Conservation (phyloP, 2,329 filamentous ascomycete species). For the Hypoxylon sp. region DNA sequence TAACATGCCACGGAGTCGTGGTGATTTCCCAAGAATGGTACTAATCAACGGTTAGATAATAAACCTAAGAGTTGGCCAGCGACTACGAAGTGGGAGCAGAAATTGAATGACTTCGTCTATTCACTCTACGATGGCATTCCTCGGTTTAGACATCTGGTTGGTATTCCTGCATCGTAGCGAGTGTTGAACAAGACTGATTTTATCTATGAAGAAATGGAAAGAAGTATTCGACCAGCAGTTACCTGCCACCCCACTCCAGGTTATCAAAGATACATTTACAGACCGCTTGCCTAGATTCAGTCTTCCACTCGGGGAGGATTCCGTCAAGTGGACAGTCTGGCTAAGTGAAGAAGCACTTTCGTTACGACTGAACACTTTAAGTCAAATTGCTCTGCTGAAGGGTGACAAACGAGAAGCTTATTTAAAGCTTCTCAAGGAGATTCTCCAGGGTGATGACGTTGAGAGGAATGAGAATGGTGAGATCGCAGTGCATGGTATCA, state of each 20-base stretch:
- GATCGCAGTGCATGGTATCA: slow-evolving; percentile 73
- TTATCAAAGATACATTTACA: slow-evolving; percentile 59
- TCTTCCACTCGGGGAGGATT: slow-evolving; percentile 70
- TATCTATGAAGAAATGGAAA: slow-evolving; percentile 66
- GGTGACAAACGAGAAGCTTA: slow-evolving; percentile 64
- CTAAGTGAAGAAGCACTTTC: slow-evolving; percentile 71
- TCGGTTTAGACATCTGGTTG: slow-evolving; percentile 72
- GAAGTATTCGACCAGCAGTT: slow-evolving; percentile 73
- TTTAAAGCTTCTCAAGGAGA: slow-evolving; percentile 65
- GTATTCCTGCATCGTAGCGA: slow-evolving; percentile 9
- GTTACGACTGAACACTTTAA: slow-evolving; percentile 74
- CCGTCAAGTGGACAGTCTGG: slow-evolving; percentile 69
- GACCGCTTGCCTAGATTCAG: slow-evolving; percentile 65
- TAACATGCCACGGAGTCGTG: background rate
- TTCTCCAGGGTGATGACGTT: slow-evolving; percentile 65
- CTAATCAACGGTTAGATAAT: slow-evolving; percentile 66
- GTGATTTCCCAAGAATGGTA: background rate
- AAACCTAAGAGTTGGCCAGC: slow-evolving; percentile 69
- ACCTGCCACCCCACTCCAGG: slow-evolving; percentile 64
- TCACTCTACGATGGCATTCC: slow-evolving; percentile 69
- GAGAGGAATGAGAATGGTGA: slow-evolving; percentile 72
- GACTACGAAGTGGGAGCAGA: slow-evolving; percentile 71
- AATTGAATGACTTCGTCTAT: slow-evolving; percentile 70
- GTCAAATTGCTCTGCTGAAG: slow-evolving; percentile 73
- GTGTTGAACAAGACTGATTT: slow-evolving; percentile 12